Evolutionary conservation across 2,329 filamentous ascomycete species (phyloP).

Genomic region (Fusarium euwallaceae): DNA sequence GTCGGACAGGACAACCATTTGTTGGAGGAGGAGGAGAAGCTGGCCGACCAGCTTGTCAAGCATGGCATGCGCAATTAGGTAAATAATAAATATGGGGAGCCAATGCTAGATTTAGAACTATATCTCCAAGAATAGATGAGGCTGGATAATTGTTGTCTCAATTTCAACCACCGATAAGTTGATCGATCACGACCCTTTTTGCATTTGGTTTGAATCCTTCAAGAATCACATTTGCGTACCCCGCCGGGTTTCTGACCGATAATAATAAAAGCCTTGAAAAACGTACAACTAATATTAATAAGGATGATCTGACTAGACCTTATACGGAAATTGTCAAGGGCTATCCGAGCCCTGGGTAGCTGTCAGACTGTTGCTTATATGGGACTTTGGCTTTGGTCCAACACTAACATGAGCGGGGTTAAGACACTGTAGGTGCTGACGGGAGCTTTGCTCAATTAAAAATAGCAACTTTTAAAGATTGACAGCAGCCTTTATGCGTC

Average conservation of each 20-base stretch:
- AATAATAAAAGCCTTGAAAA: neutral
- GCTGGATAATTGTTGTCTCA: neutral
- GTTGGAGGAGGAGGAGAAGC: constrained; percentile 9
- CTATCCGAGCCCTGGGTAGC: neutral
- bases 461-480: neutral
- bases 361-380: neutral
- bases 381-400: neutral
- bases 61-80: constrained; percentile 12
- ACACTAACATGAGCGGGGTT: neutral
- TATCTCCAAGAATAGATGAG: neutral
- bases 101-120: neutral
- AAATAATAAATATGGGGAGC: neutral
- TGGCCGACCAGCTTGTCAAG: neutral
- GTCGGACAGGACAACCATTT: constrained; percentile 1
- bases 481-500: neutral
- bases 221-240: neutral
- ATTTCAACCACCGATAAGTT: neutral
- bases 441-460: neutral
- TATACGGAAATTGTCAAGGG: neutral
- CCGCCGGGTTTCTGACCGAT: neutral
- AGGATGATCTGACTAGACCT: neutral
- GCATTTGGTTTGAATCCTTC: neutral
- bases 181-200: neutral
- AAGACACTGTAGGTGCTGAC: neutral
- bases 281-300: neutral